These are phyloP conservation scores for Chenopodium quinoa DNA, from an alignment of 148 eudicot species.

Conservation along the genomic window DNA sequence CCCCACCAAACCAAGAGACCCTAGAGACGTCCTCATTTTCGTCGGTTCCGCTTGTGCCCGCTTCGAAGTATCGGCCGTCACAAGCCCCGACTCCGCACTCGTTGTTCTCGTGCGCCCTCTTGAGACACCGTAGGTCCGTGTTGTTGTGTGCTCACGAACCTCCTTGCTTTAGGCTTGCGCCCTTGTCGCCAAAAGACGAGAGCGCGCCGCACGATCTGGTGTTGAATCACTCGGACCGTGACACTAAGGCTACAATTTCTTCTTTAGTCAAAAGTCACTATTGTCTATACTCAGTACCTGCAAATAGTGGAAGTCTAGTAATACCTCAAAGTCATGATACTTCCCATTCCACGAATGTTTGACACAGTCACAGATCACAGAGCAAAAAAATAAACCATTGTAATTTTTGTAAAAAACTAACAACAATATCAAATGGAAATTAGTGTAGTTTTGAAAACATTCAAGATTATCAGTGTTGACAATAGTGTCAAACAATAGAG, in stretches of 20 bases:
- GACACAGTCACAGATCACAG: neutral
- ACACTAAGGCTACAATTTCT: slow-evolving; percentile 1
- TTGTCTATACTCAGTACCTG: neutral
- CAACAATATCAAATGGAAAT: neutral
- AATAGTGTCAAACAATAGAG: neutral
- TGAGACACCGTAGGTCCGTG: too few species aligned
- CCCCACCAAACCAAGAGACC: too few species aligned
- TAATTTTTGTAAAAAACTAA: neutral
- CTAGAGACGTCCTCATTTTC: too few species aligned
- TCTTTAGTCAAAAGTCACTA: neutral
- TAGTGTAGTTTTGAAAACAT: neutral
- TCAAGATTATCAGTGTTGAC: neutral
- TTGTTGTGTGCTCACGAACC: too few species aligned
- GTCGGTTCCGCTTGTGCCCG: too few species aligned
- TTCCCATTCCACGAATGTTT: neutral
- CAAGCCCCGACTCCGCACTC: too few species aligned
- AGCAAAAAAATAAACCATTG: neutral
- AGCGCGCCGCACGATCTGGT: too few species aligned
- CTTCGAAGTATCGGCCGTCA: too few species aligned
- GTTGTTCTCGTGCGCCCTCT: too few species aligned
- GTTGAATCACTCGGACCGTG: too few species aligned
- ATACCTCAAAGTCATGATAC: neutral
- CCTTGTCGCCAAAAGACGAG: too few species aligned
- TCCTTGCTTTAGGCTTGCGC: too few species aligned
- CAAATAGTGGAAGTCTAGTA: neutral